phyloP scores from a whole-genome alignment of 257 asterid species.

The Jacaranda mimosifolia region DNA sequence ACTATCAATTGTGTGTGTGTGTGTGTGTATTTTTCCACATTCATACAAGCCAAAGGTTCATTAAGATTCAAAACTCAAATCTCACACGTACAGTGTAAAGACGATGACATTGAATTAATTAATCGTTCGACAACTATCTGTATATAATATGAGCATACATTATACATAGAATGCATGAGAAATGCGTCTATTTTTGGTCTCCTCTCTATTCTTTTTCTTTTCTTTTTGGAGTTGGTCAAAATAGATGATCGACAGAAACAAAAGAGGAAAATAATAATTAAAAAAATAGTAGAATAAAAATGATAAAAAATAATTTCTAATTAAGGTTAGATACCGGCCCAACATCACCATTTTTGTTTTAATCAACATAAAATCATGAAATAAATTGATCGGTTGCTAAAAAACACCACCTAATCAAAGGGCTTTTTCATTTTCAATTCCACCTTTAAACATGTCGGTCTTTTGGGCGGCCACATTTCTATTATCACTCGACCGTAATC shows the following conservation, averaged over 20 bases:
- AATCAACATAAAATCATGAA: conserved; percentile 45
- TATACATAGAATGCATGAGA: too few species aligned
- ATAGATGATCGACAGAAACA: background rate
- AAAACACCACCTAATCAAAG: conserved; percentile 39
- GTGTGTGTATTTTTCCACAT: too few species aligned
- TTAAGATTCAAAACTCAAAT: too few species aligned
- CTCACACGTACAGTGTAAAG: too few species aligned
- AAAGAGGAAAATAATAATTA: too few species aligned
- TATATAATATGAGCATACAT: too few species aligned
- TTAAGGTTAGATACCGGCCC: conserved; percentile 61
- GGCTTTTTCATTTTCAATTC: background rate
- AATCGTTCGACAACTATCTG: too few species aligned
- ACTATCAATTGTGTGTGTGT: too few species aligned
- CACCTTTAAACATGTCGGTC: conserved; percentile 42
- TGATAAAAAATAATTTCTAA: conserved; percentile 29
- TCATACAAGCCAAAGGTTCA: too few species aligned
- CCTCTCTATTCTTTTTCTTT: too few species aligned
- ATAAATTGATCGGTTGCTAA: background rate
- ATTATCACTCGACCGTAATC: conserved; percentile 29
- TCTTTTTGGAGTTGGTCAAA: conserved; percentile 5
- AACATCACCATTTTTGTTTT: conserved; percentile 53
- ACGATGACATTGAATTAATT: too few species aligned
- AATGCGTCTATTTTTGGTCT: background rate
- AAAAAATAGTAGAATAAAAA: background rate
- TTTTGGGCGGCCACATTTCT: conserved; percentile 54